These are phyloP conservation scores for Didymella arachidicola DNA, from an alignment of 2,329 filamentous ascomycete genomes.

Conservation along the genomic window DNA sequence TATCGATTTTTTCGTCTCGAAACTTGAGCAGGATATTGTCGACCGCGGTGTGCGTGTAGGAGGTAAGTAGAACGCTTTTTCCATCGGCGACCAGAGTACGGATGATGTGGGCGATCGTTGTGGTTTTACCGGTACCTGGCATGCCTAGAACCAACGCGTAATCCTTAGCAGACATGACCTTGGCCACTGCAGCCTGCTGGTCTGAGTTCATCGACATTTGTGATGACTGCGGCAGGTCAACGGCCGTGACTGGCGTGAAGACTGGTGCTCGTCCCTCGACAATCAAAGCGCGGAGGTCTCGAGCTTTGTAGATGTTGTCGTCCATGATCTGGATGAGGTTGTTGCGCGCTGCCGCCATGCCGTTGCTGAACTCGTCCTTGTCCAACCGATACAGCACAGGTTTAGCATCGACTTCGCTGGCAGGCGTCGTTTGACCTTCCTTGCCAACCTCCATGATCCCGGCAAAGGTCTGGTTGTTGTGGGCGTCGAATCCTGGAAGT, in stretches of 20 bases:
- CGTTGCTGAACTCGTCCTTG: conserved; percentile 98
- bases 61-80: conserved; percentile 91
- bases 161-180: conserved; percentile 94
- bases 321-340: conserved; percentile 94
- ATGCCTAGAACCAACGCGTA: conserved; percentile 98
- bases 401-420: conserved; percentile 56
- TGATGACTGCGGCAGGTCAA: conserved; percentile 61
- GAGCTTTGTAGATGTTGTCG: conserved; percentile 73
- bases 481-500: conserved; percentile 76
- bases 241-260: conserved; percentile 72
- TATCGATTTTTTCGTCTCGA: conserved; percentile 75
- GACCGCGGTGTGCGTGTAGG: conserved; percentile 96
- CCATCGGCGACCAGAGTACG: conserved; percentile 85
- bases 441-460: conserved; percentile 87
- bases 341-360: conserved; percentile 93
- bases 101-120: conserved; percentile 97
- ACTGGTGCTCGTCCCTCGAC: conserved; percentile 76
- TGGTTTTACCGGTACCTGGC: conserved; percentile 98
- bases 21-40: conserved; percentile 98
- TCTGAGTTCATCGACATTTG: conserved; percentile 81
- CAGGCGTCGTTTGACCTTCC: conserved; percentile 53
- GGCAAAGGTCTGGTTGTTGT: conserved; percentile 82
- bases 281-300: conserved; percentile 78
- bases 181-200: conserved; percentile 84
- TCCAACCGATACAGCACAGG: conserved; percentile 83